A percentile compares a stretch with the other conserved stretches of the same genome.
Evolutionary conservation across 1,139 yeast species (phyloP).

Genomic region (Pichia kudriavzevii): DNA sequence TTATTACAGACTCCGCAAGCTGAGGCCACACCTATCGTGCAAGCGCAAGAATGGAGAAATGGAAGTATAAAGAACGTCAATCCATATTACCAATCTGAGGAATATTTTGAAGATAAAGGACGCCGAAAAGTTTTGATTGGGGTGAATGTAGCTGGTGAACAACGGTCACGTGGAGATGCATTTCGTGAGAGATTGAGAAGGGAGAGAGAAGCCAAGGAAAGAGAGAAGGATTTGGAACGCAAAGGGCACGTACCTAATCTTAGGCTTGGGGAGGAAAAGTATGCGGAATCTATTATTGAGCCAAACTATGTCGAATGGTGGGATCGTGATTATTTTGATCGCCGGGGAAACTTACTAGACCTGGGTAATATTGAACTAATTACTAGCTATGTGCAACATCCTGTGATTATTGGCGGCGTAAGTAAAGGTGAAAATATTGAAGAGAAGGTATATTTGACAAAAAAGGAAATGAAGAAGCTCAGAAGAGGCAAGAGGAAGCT

Average conservation of each 20-base stretch:
- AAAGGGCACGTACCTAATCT: conserved; percentile 44
- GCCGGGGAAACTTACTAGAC: not conserved
- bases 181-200: conserved; percentile 37
- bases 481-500: conserved; percentile 65
- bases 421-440: conserved; percentile 36
- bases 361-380: conserved; percentile 32
- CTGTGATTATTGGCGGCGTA: conserved; percentile 60
- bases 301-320: conserved; percentile 80
- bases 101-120: not conserved
- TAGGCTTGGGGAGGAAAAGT: conserved; percentile 44
- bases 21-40: too few relatives aligned
- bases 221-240: not conserved
- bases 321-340: conserved; percentile 48
- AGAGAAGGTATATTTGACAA: conserved; percentile 54
- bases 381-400: conserved; percentile 70
- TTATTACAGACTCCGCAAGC: conserved; percentile 30
- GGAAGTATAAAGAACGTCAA: not conserved
- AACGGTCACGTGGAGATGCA: conserved; percentile 54
- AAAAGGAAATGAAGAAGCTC: conserved; percentile 66
- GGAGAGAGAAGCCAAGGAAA: conserved; percentile 26
- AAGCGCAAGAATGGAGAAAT: conserved; percentile 1
- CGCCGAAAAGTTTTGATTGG: conserved; percentile 35
- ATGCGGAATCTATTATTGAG: conserved; percentile 28
- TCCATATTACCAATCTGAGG: not conserved
- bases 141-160: conserved; percentile 54